Conservation (phyloP, 768 basidiomycete genomes). For the Zangia roseola region DNA sequence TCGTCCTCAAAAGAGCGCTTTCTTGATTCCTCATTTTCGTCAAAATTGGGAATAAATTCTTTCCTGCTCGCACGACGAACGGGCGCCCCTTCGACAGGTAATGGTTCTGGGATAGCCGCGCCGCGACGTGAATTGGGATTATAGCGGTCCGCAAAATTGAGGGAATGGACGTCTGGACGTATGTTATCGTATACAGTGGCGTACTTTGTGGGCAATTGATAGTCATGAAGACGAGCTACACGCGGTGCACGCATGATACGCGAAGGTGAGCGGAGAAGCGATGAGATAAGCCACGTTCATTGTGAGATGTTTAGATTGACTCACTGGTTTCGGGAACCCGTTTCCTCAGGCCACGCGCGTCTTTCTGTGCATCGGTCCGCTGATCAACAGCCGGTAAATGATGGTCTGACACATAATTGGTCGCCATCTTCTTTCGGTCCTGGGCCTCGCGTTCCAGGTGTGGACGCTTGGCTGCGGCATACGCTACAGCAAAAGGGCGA, state of each 20-base stretch:
- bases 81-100: conserved; percentile 16
- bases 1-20: conserved; percentile 48
- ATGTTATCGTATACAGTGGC: conserved; percentile 14
- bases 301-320: conserved; percentile 25
- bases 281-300: conserved; percentile 23
- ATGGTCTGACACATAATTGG: conserved; percentile 26
- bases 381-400: conserved; percentile 24
- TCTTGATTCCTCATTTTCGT: conserved; percentile 30
- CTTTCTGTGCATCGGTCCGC: conserved; percentile 32
- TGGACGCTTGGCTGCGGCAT: conserved; percentile 62
- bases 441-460: conserved; percentile 53
- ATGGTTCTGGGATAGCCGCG: conserved; percentile 4
- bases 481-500: conserved; percentile 86
- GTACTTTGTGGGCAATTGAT: conserved; percentile 21
- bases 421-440: conserved; percentile 32
- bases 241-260: conserved; percentile 17
- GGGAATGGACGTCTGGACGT: conserved; percentile 15
- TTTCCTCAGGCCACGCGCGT: conserved; percentile 41
- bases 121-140: conserved; percentile 30
- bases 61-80: conserved; percentile 34
- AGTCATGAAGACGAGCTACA: conserved; percentile 21
- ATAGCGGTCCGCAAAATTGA: conserved; percentile 39
- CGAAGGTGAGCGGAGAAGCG: conserved; percentile 26
- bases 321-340: conserved; percentile 47
- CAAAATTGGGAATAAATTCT: conserved; percentile 21